phyloP scores from a whole-genome alignment of 2,329 filamentous ascomycete genomes.

The Sclerotinia spermophila region DNA sequence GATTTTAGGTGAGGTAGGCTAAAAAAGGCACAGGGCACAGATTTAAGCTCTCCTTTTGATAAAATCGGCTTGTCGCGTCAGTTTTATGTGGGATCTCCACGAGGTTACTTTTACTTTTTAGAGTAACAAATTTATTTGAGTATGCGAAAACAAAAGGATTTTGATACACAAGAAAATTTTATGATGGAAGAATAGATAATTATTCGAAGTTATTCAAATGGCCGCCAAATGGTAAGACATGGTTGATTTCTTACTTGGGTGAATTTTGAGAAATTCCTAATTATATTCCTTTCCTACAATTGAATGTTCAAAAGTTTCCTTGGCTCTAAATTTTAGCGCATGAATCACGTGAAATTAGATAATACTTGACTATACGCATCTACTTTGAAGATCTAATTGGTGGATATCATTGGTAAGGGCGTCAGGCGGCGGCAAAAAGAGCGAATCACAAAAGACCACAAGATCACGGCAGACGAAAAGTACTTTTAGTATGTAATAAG shows the following conservation, averaged over 20 bases:
- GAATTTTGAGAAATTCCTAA: neutral
- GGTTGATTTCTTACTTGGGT: neutral
- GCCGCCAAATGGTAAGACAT: conserved; percentile 12
- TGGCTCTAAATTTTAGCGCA: neutral
- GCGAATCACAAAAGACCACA: neutral
- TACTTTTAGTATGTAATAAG: neutral
- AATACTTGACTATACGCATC: neutral
- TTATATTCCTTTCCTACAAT: neutral
- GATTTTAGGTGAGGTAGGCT: conserved; percentile 5
- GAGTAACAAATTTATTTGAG: neutral
- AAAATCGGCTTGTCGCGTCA: conserved; percentile 18
- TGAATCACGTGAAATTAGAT: neutral
- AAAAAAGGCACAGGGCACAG: conserved; percentile 17
- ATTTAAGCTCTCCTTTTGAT: conserved; percentile 19
- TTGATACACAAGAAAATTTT: neutral
- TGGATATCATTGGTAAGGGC: neutral
- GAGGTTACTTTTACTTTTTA: neutral
- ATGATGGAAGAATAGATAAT: neutral
- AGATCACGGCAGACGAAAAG: neutral
- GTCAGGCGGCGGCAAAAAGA: neutral
- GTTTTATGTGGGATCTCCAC: conserved; percentile 9
- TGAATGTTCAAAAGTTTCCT: neutral
- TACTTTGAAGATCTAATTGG: neutral
- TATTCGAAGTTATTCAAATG: conserved; percentile 14
- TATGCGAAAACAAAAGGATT: neutral